A percentile compares a stretch with the other conserved stretches of the same genome.
Evolutionary conservation across 2,329 filamentous ascomycete species (phyloP).

Genomic region (Madurella fahalii): DNA sequence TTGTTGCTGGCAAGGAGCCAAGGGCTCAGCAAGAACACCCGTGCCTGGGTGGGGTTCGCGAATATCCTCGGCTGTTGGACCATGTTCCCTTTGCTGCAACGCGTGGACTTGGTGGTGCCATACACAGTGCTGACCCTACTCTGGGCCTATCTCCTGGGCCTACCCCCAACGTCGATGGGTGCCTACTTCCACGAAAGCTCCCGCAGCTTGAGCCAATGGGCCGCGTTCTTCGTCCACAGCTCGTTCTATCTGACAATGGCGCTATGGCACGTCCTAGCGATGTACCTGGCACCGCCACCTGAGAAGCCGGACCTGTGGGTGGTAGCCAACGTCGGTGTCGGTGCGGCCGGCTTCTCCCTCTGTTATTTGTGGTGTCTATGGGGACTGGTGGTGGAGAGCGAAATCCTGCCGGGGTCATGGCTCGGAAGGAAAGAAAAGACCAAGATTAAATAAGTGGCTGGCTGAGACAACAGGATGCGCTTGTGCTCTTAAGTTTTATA

Average conservation of each 20-base stretch:
- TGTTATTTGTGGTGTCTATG: constrained; percentile 91
- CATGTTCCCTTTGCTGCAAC: constrained; percentile 82
- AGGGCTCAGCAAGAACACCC: constrained; percentile 69
- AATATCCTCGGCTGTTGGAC: constrained; percentile 90
- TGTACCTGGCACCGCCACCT: constrained; percentile 61
- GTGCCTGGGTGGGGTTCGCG: constrained; percentile 93
- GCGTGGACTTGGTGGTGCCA: constrained; percentile 78
- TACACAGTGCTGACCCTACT: constrained; percentile 81
- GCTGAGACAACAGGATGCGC: background rate
- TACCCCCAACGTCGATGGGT: constrained; percentile 71
- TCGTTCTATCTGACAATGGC: constrained; percentile 74
- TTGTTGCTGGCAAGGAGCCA: constrained; percentile 74
- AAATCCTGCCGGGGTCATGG: constrained; percentile 38
- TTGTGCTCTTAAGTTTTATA: constrained; percentile 14
- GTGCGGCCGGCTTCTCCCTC: constrained; percentile 76
- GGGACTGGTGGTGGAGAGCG: constrained; percentile 60
- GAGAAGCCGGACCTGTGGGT: constrained; percentile 93
- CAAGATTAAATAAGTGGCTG: constrained; percentile 37
- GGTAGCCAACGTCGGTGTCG: constrained; percentile 82
- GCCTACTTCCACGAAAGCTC: constrained; percentile 57
- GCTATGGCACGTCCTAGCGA: constrained; percentile 75
- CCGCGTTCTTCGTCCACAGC: constrained; percentile 66
- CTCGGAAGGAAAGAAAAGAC: constrained; percentile 30
- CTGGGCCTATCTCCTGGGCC: constrained; percentile 86
- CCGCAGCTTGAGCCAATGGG: constrained; percentile 48